These are phyloP conservation scores for Lactarius indigo DNA, from an alignment of 768 basidiomycete genomes.

Conservation along the genomic window DNA sequence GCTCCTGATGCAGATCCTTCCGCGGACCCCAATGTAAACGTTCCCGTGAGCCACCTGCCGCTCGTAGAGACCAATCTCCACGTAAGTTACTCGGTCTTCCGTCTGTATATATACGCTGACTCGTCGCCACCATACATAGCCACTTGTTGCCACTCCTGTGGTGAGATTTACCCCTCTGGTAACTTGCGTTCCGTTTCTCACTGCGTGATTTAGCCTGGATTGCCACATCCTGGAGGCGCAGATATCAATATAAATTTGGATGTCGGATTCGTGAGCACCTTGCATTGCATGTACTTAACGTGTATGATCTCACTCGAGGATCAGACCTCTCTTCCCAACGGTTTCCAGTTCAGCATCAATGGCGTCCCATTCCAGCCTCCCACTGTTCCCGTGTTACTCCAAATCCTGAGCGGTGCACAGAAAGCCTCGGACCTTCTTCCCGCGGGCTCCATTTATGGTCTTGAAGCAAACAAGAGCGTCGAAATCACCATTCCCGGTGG, in stretches of 20 bases:
- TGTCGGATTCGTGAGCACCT: conserved; percentile 20
- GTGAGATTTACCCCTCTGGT: conserved; percentile 2
- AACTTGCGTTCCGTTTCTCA: background rate
- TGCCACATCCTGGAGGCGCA: conserved; percentile 25
- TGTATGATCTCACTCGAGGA: background rate
- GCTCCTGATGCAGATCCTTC: conserved; percentile 34
- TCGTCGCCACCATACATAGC: conserved; percentile 10
- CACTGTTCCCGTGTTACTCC: conserved; percentile 50
- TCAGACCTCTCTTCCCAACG: conserved; percentile 5
- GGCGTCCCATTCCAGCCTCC: conserved; percentile 39
- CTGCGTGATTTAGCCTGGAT: conserved; percentile 25
- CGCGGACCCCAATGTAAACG: conserved; percentile 25
- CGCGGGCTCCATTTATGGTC: conserved; percentile 41
- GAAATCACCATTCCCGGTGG: conserved; percentile 48
- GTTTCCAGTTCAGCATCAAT: conserved; percentile 40
- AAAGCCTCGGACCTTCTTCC: conserved; percentile 51
- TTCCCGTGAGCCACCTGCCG: conserved; percentile 9
- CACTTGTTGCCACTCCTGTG: conserved; percentile 19
- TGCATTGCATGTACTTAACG: background rate
- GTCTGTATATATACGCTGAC: background rate
- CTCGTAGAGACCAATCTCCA: conserved; percentile 28
- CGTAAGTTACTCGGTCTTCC: conserved; percentile 5
- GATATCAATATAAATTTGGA: conserved; percentile 27
- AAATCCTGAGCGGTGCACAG: conserved; percentile 53
- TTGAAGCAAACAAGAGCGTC: conserved; percentile 46